These are phyloP conservation scores for Xanthoparmelia taractica DNA, from an alignment of 495 filamentous ascomycete genomes.

Conservation along the genomic window DNA sequence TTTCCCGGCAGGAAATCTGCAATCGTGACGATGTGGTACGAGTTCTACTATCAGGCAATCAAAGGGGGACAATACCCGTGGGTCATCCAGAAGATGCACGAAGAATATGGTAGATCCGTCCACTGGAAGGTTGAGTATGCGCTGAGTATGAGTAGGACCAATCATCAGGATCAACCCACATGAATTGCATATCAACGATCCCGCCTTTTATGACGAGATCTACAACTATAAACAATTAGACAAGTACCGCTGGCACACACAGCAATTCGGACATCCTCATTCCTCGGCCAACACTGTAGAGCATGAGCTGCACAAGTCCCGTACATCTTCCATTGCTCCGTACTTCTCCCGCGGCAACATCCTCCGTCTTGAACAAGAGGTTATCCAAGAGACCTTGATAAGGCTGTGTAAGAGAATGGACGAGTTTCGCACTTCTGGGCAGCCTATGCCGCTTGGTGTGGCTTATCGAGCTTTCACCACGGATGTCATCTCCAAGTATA, in stretches of 20 bases:
- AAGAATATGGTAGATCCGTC: conserved; percentile 44
- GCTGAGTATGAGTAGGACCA: neutral
- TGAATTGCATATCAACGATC: conserved; percentile 37
- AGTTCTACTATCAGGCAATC: conserved; percentile 44
- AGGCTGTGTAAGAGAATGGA: conserved; percentile 34
- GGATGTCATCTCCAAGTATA: conserved; percentile 34
- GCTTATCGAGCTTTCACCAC: conserved; percentile 35
- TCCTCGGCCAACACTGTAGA: conserved; percentile 32
- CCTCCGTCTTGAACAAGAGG: conserved; percentile 31
- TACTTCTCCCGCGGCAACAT: conserved; percentile 47
- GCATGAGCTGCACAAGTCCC: conserved; percentile 40
- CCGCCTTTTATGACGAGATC: conserved; percentile 29
- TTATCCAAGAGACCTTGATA: conserved; percentile 38
- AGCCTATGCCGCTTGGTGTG: conserved; percentile 30
- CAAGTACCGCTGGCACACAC: conserved; percentile 8
- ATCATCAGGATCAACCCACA: conserved; percentile 24
- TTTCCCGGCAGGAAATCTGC: neutral
- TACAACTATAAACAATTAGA: neutral
- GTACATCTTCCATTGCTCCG: conserved; percentile 38
- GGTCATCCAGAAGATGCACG: conserved; percentile 39
- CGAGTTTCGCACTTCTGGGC: conserved; percentile 23
- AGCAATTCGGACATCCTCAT: neutral
- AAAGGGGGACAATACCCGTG: conserved; percentile 35
- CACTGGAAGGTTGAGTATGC: conserved; percentile 22
- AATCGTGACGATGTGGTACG: conserved; percentile 35